Conservation (phyloP, 129 eudicot species). For the Flaveria trinervia region DNA sequence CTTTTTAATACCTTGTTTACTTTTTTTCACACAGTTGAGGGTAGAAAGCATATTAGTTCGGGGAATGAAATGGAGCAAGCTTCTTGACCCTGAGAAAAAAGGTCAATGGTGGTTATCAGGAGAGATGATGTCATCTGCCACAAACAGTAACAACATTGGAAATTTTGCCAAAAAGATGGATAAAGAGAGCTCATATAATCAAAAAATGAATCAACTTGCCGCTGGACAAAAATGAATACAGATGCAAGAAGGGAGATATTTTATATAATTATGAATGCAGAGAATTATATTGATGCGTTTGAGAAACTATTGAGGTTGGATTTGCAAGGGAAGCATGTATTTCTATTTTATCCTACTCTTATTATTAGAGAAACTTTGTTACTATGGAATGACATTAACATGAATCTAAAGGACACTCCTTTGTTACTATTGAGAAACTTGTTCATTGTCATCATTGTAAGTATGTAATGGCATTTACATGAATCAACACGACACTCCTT, state of each 20-base stretch:
- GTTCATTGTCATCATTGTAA: not conserved
- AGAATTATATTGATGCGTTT: slow-evolving; percentile 80
- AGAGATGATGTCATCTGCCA: slow-evolving; percentile 40
- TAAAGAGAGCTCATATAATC: slow-evolving; percentile 67
- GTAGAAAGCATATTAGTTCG: slow-evolving; percentile 64
- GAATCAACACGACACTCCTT: not conserved
- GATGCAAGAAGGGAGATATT: slow-evolving; percentile 87
- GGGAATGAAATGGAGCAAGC: slow-evolving; percentile 86
- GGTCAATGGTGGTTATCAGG: slow-evolving; percentile 94
- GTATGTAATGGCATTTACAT: not conserved
- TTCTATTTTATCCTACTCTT: not conserved
- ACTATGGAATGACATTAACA: too few species aligned
- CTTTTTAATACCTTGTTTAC: too few species aligned
- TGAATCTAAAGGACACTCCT: too few species aligned
- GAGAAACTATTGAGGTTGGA: slow-evolving; percentile 80
- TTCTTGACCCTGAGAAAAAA: too few species aligned
- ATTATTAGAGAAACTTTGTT: not conserved
- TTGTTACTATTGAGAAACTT: too few species aligned
- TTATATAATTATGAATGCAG: slow-evolving; percentile 90
- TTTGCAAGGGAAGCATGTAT: slow-evolving; percentile 88
- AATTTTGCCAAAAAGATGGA: slow-evolving; percentile 69
- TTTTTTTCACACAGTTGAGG: slow-evolving; percentile 56
- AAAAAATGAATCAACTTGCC: slow-evolving; percentile 87
- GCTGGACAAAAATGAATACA: slow-evolving; percentile 84
- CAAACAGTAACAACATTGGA: slow-evolving; percentile 33